Percentiles rank a stretch among this genome's conserved stretches.
Conservation (phyloP, 139 green algal species). For the Asterochloris erici region DNA sequence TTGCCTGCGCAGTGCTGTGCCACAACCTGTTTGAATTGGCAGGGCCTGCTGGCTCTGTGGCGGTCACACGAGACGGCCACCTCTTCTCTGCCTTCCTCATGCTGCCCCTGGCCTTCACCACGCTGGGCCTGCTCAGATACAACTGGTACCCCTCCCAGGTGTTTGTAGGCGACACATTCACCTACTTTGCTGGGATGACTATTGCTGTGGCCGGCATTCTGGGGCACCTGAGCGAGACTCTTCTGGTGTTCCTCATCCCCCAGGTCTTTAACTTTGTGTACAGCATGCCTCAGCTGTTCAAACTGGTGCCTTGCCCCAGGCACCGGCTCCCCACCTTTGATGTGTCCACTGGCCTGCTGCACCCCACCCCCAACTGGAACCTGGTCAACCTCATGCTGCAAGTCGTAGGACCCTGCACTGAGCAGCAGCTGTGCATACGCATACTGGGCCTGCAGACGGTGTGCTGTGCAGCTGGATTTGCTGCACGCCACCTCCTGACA, state of each 20-base stretch:
- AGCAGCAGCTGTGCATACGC: slow-evolving; percentile 78
- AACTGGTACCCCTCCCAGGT: slow-evolving; percentile 86
- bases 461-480: slow-evolving; percentile 66
- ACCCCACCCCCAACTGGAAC: slow-evolving; percentile 87
- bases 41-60: slow-evolving; percentile 16
- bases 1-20: slow-evolving; percentile 77
- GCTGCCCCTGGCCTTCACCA: slow-evolving; percentile 80
- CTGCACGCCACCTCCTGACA: slow-evolving; percentile 45
- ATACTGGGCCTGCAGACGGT: slow-evolving; percentile 81
- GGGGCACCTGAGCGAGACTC: slow-evolving; percentile 95
- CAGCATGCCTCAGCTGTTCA: slow-evolving; percentile 93
- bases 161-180: slow-evolving; percentile 99
- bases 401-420: slow-evolving; percentile 74
- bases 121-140: slow-evolving; percentile 80
- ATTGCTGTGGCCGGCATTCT: slow-evolving; percentile 97
- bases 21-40: slow-evolving; percentile 73
- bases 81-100: slow-evolving; percentile 93
- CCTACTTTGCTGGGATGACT: slow-evolving; percentile 99
- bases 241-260: slow-evolving; percentile 95
- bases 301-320: slow-evolving; percentile 90
- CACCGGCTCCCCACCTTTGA: slow-evolving; percentile 92
- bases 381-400: slow-evolving; percentile 92
- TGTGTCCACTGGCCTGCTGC: slow-evolving; percentile 67
- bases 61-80: slow-evolving; percentile 73
- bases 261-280: slow-evolving; percentile 97